Base-by-base conservation (phyloP, 225 moss, liverwort and hornwort genomes). In the Rhytidiadelphus loreus region DNA sequence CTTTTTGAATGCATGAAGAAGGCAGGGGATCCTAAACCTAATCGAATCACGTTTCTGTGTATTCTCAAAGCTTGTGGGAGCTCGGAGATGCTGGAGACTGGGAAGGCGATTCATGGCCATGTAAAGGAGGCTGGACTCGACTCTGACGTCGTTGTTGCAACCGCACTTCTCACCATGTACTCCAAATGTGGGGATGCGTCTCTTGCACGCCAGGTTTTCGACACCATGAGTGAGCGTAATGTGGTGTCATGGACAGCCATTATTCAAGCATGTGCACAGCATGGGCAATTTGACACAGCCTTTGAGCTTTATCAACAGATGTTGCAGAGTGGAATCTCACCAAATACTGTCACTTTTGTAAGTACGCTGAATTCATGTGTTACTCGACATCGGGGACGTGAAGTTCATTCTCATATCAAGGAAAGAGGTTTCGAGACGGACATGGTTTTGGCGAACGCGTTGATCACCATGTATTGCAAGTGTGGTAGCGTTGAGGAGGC, bases 381-480 rank as follows among this genome's bases (percentile, higher is more conserved):
- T 23, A 85, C 88, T 69, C 52, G 92, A 8, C 46, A 64, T 17
- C 85, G 88, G 39, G 94, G 91, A 43, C 86, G 83, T 70, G 74
- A 73, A 57, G 63, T 94, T 22, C 94, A 94, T 48, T 62, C 73
- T 52, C 83, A 90, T 56, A 85, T 92, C 70, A 90, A 82, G 61
- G 65, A 81, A 44, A 44, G 87, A 70, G 92, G 88, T 32, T 91
- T 88, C 23, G 90, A 91, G 56, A 70, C 78, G 14, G 88, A 95
- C 65, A 29, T 79, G 39, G 35, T 89, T 61, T 83, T 93, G 85
- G 89, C 88, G 30, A 94, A 92, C 48, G 92, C 93, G 37, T 79
- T 94, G 86, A 92, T 95, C 73, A 86, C 84, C 84, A 94, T 93
- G 93, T 93, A 94, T 77, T 92, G 88, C 87, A 93, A 93, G 82